Evolutionary conservation across 768 basidiomycete genomes (phyloP), one percentile per base, ranked within the genome.

Genomic region (Pisolithus microcarpus): DNA sequence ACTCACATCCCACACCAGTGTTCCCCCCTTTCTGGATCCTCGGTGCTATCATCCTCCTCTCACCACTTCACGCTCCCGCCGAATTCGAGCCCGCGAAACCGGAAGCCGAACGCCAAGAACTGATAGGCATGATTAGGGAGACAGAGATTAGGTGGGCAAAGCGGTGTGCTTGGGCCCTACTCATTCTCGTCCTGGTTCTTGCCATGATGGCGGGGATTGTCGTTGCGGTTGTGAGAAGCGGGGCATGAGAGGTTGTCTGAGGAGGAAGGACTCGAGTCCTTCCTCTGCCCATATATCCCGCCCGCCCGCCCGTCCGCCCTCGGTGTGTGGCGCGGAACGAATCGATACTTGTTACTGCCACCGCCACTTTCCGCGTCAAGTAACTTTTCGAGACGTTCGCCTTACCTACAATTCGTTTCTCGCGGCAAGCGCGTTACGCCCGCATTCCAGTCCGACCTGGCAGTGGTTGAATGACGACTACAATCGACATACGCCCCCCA

Each of bases 11-110:
- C 34, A 23, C 26, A 7, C 1, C 54, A 75, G 75, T 77, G 47
- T 77, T 74, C 63, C 75, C 75, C n/a, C 70, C 68, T 15, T 70
- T 76, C 52, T 79, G 78, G 77, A 39, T 75, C 19, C 58, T 73
- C 6, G 75, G 75, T 16, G 58, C 66, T 7, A 47, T 67, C 56
- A 70, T 78, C 43, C 59, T 76, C 18, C 38, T 68, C 42, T 71
- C 65, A 6, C 74, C 76, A 1, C 66, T 77, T n/a, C 55, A 56
- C 34, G 67, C 65, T 5, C 73, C 75, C 2, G 52, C 38, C 2
- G 48, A 57, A 4, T 55, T 65, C 13, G 59, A 58, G 30, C 51
- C 62, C 26, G 55, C 65, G 10, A 77, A 75, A 52, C 63, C 72
- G 2, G 63, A 61, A 36, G 53, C 51, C 7, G 75, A 74, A 51